A percentile compares a stretch with the other conserved stretches of the same genome.
These are phyloP conservation scores for Rhynchospora tenuis DNA, from an alignment of 176 grass and related monocot species.

Conservation along the genomic window DNA sequence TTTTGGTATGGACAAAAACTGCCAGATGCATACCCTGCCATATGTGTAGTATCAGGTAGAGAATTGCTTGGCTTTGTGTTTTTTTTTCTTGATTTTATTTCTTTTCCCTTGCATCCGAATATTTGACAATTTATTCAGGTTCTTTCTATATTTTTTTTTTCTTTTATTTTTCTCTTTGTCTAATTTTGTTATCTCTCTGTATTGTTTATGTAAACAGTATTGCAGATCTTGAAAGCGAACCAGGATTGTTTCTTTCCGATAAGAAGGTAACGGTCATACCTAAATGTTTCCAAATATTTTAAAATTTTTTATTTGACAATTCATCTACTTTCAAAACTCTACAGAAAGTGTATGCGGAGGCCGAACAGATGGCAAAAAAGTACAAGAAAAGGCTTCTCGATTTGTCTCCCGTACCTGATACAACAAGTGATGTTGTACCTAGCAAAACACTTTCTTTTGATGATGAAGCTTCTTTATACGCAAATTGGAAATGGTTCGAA, in stretches of 20 bases:
- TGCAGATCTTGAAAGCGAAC: slow-evolving; percentile 71
- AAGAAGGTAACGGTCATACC: slow-evolving; percentile 45
- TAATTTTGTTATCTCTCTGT: slow-evolving; percentile 18
- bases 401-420: slow-evolving; percentile 16
- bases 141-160: background rate
- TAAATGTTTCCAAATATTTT: background rate
- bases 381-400: slow-evolving; percentile 54
- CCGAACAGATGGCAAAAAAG: slow-evolving; percentile 55
- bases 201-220: slow-evolving; percentile 43
- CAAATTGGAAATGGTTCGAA: slow-evolving; percentile 95
- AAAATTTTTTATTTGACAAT: background rate
- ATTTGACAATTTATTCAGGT: background rate
- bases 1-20: background rate
- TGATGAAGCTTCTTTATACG: slow-evolving; percentile 53
- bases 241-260: slow-evolving; percentile 71
- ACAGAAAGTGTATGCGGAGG: slow-evolving; percentile 83
- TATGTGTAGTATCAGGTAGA: background rate
- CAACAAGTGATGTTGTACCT: slow-evolving; percentile 23
- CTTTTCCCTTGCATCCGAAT: background rate
- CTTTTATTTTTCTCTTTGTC: background rate
- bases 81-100: background rate
- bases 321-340: slow-evolving; percentile 9
- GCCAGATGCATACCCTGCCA: background rate
- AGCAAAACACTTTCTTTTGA: slow-evolving; percentile 46
- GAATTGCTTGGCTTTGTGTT: background rate